Evolutionary conservation across 1,284 basidiomycete genomes (phyloP), one percentile per base, ranked within the genome.

Genomic region (Cutaneotrichosporon cavernicola): DNA sequence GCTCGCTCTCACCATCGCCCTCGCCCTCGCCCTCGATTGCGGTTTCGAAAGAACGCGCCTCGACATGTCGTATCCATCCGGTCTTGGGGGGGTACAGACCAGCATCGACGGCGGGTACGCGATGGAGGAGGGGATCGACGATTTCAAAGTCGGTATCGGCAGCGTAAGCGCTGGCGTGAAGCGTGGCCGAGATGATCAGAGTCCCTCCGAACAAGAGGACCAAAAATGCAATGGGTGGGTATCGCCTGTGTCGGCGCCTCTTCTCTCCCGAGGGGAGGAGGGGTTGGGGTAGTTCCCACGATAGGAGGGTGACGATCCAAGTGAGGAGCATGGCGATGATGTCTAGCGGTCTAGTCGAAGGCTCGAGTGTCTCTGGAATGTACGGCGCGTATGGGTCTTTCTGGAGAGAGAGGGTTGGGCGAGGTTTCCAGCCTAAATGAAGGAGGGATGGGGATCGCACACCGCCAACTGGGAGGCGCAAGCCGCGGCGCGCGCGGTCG

Each of bases 181-280:
- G 38, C 8, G 38, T 38, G 4, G 59, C 26, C 8, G 26, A 31
- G 30, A 60, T 21, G 18, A 40, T 18, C 11, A 58, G 57, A n/a
- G 57, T 49, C 43, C 30, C 43, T 7, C 43, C 32, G n/a, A 58
- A 30, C 30, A 58, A 30, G 43, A 58, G 30, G 57, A 49, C 26
- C 4, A 58, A 7, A n/a, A 58, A 31, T 4, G 43, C 43, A 8
- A 58, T 9, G 8, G 57, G 46, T 5, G 31, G 14, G 31, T n/a
- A 34, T 10, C 13, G 36, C 21, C 21, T 43, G n/a, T 18, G 22
- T 4, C 31, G 43, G 5, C 57, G 57, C 9, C 21, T 3, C 26
- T 47, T 46, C 38, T 49, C 22, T 7, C 8, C 22, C 30, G 18
- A 9, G 2, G 57, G 43, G n/a, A 47, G 57, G 30, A 56, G 32